Evolutionary conservation across 176 grass and related monocot genomes (phyloP), one percentile per base, ranked within the genome.

Genomic region (Raddia distichophylla): DNA sequence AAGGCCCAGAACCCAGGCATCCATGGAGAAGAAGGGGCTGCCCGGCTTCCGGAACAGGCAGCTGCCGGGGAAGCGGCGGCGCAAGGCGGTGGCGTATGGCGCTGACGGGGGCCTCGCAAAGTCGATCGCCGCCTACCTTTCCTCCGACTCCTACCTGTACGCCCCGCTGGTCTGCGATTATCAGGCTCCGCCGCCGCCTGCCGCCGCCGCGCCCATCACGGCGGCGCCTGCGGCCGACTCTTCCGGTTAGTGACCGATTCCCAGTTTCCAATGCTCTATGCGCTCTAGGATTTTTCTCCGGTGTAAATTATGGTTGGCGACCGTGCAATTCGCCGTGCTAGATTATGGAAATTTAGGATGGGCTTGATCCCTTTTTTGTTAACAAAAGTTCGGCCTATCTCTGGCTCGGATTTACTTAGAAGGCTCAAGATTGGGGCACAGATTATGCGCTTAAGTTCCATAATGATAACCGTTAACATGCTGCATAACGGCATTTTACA

Each of bases 21-120:
- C 59, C 44, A 86, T 86, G 88, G 78, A 86, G 59, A 82, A 89
- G 83, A 73, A 86, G 73, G 83, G 73, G 10, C 73, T 67, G 74
- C 78, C 86, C 53, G 78, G 50, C 42, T 83, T 86, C 44, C 83
- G 88, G 15, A 86, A 52, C 15, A 86, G 47, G 16, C 78, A 19
- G 45, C 53, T 16, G 7, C 12, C 32, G 9, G 46, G 46, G 27
- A 76, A 76, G 71, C 66, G 50, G 42, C 52, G 73, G 40, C 64
- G 77, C 71, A 85, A 40, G 70, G 46, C n/a, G 55, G 48, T 10
- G 59, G 47, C 19, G 42, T 20, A 34, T 3, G 22, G 46, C 13
- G 58, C 10, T 74, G 18, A 33, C 33, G 11, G 10, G 7, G 0
- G 46, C 0, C 17, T 85, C 22, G 82, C 64, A 18, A 80, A 76